Evolutionary conservation across 1,284 basidiomycete genomes (phyloP), one percentile per base, ranked within the genome.

Genomic region (Apiotrichum brassicae): DNA sequence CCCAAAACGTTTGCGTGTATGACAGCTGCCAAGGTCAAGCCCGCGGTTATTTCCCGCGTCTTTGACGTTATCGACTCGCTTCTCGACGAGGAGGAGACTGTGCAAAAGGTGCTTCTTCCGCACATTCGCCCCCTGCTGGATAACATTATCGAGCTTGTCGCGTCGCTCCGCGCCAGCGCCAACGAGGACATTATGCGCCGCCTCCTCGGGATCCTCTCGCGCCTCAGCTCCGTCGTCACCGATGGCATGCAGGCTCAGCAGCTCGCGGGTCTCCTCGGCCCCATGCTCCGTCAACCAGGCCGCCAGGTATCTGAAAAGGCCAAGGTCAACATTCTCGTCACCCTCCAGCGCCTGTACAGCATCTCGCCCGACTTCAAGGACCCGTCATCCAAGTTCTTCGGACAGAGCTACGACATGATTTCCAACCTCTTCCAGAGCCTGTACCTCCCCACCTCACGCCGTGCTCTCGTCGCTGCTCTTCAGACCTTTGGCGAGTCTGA

Each of bases 1-100:
- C 83, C 83, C 6, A 84, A 87, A 65, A 75, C 93, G 1, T 92
- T 87, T 66, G 81, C 82, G 45, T 92, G 88, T 63, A 76, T 98
- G 26, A 76, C 85, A 2, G 86, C 86, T 3, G 78, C 82, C 6
- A 87, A 85, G 57, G 91, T 97, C 69, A 97, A 97, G 72, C 83
- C 90, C 0, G 74, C 82, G 0, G 90, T 97, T 13, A 77, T 95
- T 28, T 79, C 79, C 7, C 81, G 81, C 45, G 79, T 97, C 8
- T 86, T 97, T 59, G 93, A 97, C 63, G 84, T 95, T 49, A 77
- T 93, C 36, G 88, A 94, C 47, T 78, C 79, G 23, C 71, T 95
- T 0, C 75, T 97, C 20, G 75, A 71, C 7, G 77, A 82, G 11
- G 57, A 64, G 19, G 53, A 62, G 23, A 61, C 58, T 25, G 76